These are phyloP conservation scores for Triglochin maritima DNA, from an alignment of 106 monocot species.

Conservation along the genomic window DNA sequence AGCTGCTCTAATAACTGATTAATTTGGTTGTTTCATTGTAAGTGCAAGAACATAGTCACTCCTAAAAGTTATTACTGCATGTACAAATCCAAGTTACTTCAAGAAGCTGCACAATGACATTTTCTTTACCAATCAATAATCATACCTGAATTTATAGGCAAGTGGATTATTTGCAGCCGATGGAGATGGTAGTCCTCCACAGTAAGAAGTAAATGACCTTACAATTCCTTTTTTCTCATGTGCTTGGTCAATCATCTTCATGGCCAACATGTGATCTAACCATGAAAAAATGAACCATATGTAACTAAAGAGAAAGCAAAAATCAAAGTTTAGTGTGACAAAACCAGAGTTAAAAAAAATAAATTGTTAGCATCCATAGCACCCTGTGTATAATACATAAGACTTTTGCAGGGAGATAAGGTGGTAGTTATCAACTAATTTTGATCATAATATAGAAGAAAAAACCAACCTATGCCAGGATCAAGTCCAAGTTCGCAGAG, in stretches of 20 bases:
- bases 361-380: too few species aligned
- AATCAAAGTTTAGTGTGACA: neutral
- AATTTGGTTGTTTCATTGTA: too few species aligned
- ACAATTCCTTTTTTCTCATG: constrained; percentile 65
- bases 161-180: constrained; percentile 93
- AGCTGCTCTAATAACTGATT: too few species aligned
- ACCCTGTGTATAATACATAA: too few species aligned
- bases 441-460: too few species aligned
- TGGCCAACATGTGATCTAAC: constrained; percentile 98
- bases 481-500: constrained; percentile 98
- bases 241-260: constrained; percentile 92
- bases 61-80: too few species aligned
- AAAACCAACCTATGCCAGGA: constrained; percentile 87
- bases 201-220: constrained; percentile 73
- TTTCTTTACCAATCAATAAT: neutral
- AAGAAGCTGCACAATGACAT: too few species aligned
- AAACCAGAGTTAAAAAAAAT: neutral
- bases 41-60: too few species aligned
- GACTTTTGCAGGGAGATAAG: too few species aligned
- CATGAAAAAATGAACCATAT: constrained; percentile 1
- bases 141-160: constrained; percentile 92
- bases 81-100: too few species aligned
- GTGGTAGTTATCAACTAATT: too few species aligned
- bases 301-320: neutral
- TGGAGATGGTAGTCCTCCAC: constrained; percentile 96